Percentiles rank a stretch among this genome's conserved stretches.
Conservation (phyloP, 169 alveolate species). For the Plasmodium cynomolgi region DNA sequence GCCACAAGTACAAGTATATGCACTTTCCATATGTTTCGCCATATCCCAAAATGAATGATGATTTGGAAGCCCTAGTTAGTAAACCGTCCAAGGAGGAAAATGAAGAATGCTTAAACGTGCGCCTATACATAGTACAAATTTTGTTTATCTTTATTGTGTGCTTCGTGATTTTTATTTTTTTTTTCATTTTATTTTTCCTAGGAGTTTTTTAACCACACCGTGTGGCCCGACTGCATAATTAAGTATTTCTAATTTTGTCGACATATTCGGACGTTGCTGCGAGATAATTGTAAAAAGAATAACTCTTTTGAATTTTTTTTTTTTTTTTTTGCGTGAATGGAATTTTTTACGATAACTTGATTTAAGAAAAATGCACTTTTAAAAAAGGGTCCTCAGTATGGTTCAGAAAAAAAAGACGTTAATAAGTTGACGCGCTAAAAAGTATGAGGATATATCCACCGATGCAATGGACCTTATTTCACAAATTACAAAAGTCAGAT, state of each 20-base stretch:
- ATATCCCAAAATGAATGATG: constrained; percentile 54
- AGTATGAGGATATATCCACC: background rate
- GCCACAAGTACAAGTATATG: background rate
- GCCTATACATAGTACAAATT: constrained; percentile 50
- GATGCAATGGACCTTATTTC: background rate
- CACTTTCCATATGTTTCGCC: background rate
- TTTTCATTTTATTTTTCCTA: constrained; percentile 69
- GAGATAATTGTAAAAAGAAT: background rate
- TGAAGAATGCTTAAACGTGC: constrained; percentile 62
- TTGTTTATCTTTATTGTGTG: constrained; percentile 63
- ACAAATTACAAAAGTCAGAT: background rate
- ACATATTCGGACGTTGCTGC: background rate
- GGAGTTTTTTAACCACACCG: constrained; percentile 44
- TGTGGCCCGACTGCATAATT: background rate
- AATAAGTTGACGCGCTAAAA: background rate
- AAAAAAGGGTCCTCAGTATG: background rate
- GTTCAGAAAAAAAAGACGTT: background rate
- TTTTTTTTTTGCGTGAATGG: background rate
- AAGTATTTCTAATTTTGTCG: constrained; percentile 1
- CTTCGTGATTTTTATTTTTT: constrained; percentile 59
- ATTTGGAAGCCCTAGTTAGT: constrained; percentile 60
- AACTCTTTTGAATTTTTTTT: background rate
- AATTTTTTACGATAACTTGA: background rate
- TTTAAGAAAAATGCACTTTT: background rate
- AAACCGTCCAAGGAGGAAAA: constrained; percentile 57